Evolutionary conservation across 2,329 filamentous ascomycete species (phyloP), one percentile per base, ranked within the genome.

Genomic region (Colletotrichum paranaense): DNA sequence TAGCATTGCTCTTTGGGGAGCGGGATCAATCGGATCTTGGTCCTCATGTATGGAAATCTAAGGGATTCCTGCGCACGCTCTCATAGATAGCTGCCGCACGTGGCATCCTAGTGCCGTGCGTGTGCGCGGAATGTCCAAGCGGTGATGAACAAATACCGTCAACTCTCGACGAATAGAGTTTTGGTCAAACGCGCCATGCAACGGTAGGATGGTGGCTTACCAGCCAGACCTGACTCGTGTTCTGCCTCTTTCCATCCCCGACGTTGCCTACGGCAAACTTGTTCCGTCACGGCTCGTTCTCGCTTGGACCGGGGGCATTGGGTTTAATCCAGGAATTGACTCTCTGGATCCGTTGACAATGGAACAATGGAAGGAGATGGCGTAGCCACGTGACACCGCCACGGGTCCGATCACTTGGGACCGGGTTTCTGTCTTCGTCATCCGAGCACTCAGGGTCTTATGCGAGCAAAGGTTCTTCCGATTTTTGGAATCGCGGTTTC

Each of bases 111-210:
- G 30, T n/a, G 49, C 14, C n/a, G 62, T 16, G 42, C 35, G 55
- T 56, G 14, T 49, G 53, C 7, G 67, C 32, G 42, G 63, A 32
- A 60, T n/a, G 68, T 60, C 68, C 49, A 62, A 67, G 68, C 63
- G 63, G 64, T 22, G 35, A 35, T 35, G 57, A 62, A 19, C 35
- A 22, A 38, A 28, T 30, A n/a, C 68, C 19, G 49, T 28, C 52
- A 58, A 42, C 35, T 38, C 22, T 16, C 52, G 7, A 49, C 35
- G 16, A 52, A 68, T 72, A 68, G 65, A 72, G 57, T 62, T 72
- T 49, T 53, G 24, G 58, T 68, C 69, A 68, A 72, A 68, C 65
- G 42, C 69, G 35, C 52, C 69, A 63, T 72, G 69, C 69, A 72
- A 63, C 65, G 30, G 49, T 53, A 42, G 57, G 49, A 58, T 62